Percentiles rank a stretch among this genome's conserved stretches.
Evolutionary conservation across 1,139 yeast species (phyloP).

Genomic region (Starmera stellimalicola): DNA sequence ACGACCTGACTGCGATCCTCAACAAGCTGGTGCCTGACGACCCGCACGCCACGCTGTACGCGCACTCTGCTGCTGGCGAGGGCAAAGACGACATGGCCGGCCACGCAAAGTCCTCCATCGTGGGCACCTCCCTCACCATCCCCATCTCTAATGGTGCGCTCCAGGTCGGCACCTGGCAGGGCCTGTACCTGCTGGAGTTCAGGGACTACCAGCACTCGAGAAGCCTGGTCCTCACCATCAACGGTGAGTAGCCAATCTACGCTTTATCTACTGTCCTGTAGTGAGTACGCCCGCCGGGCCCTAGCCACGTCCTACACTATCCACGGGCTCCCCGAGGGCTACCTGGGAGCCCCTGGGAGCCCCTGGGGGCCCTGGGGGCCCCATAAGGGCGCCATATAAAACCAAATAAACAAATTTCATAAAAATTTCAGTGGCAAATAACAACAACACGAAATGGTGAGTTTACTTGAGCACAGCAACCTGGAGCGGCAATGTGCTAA

Average conservation of each 20-base stretch:
- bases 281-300: too few species aligned
- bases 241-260: slow-evolving; percentile 33
- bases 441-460: neutral
- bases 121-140: slow-evolving; percentile 57
- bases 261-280: neutral
- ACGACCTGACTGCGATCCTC: slow-evolving; percentile 55
- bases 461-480: too few species aligned
- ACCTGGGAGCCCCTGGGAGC: too few species aligned
- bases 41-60: slow-evolving; percentile 27
- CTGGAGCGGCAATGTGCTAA: slow-evolving; percentile 25
- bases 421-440: neutral
- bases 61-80: slow-evolving; percentile 52
- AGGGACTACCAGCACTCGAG: slow-evolving; percentile 55
- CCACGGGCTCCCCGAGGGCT: too few species aligned
- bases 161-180: slow-evolving; percentile 82
- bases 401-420: neutral
- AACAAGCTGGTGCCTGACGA: slow-evolving; percentile 67
- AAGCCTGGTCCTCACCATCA: slow-evolving; percentile 61
- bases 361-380: too few species aligned
- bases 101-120: slow-evolving; percentile 55
- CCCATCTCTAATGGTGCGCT: slow-evolving; percentile 63
- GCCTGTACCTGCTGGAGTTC: slow-evolving; percentile 67
- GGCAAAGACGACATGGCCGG: slow-evolving; percentile 84
- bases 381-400: too few species aligned
- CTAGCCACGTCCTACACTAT: too few species aligned